Percentiles rank a stretch among this genome's conserved stretches.
Conservation (phyloP, 495 filamentous ascomycete genomes). For the Amorphotheca resinae region DNA sequence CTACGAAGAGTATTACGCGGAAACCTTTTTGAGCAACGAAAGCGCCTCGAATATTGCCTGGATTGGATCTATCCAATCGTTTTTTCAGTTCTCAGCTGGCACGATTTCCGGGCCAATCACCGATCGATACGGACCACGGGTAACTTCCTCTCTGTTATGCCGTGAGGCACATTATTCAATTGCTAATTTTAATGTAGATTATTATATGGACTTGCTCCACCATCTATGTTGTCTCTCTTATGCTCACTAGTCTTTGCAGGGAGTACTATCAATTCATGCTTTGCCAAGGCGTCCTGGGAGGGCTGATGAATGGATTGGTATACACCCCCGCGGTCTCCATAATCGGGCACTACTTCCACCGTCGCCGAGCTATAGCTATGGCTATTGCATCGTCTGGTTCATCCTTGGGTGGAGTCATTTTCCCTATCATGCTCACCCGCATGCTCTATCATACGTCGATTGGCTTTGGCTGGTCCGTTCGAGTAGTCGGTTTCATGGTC, state of each 20-base stretch:
- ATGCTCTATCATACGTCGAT: conserved; percentile 19
- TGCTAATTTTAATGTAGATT: not conserved
- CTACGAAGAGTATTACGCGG: not conserved
- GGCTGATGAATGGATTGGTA: conserved; percentile 59
- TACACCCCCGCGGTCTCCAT: conserved; percentile 59
- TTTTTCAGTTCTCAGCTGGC: not conserved
- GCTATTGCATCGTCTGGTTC: conserved; percentile 34
- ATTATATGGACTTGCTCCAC: conserved; percentile 14
- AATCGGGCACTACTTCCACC: conserved; percentile 54
- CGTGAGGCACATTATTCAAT: not conserved
- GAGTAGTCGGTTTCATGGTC: conserved; percentile 11
- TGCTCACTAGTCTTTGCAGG: conserved; percentile 54
- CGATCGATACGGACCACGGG: not conserved
- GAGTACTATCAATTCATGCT: conserved; percentile 65
- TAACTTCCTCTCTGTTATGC: not conserved
- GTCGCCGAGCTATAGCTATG: conserved; percentile 32
- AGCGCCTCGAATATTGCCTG: not conserved
- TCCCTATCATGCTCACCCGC: conserved; percentile 37
- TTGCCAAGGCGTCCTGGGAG: conserved; percentile 59
- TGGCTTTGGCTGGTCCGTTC: conserved; percentile 48
- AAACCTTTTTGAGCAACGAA: not conserved
- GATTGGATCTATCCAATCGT: not conserved
- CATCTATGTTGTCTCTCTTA: conserved; percentile 49
- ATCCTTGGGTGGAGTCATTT: conserved; percentile 53
- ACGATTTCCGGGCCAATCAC: not conserved